Conservation (phyloP, 2,329 filamentous ascomycete genomes). For the Coccinonectria pachysandricola region DNA sequence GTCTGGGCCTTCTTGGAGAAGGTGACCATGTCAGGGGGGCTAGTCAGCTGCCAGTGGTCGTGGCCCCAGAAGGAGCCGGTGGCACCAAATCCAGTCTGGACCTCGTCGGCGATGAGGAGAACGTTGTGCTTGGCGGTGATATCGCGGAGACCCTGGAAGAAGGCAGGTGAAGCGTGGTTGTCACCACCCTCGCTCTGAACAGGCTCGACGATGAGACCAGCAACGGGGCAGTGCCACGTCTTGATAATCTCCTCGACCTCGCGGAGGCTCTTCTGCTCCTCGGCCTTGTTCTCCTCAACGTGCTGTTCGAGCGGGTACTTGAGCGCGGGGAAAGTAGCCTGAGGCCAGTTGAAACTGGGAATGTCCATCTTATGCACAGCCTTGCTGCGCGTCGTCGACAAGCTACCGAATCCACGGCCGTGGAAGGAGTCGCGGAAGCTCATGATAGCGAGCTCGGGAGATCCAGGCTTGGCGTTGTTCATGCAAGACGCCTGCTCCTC, state of each 20-base stretch:
- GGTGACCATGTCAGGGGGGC: conserved; percentile 76
- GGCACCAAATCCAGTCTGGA: conserved; percentile 73
- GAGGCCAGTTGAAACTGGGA: conserved; percentile 80
- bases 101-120: conserved; percentile 73
- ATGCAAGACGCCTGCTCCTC: conserved; percentile 60
- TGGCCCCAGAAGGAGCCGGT: conserved; percentile 84
- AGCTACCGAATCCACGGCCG: conserved; percentile 66
- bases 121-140: conserved; percentile 61
- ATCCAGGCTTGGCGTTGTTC: conserved; percentile 62
- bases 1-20: conserved; percentile 84
- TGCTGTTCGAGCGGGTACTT: conserved; percentile 69
- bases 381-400: conserved; percentile 73
- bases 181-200: conserved; percentile 78
- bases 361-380: conserved; percentile 81
- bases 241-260: conserved; percentile 64
- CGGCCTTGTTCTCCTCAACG: conserved; percentile 56
- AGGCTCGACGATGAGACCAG: conserved; percentile 67
- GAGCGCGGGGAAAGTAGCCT: conserved; percentile 67
- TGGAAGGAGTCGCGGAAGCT: conserved; percentile 74
- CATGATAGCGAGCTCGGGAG: conserved; percentile 65
- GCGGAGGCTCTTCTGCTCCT: conserved; percentile 62
- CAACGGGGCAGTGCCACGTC: conserved; percentile 57
- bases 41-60: conserved; percentile 66
- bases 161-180: conserved; percentile 69
- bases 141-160: conserved; percentile 66